A percentile compares a stretch with the other conserved stretches of the same genome.
phyloP scores from a whole-genome alignment of 2,329 filamentous ascomycete species.

The Massarina eburnea region DNA sequence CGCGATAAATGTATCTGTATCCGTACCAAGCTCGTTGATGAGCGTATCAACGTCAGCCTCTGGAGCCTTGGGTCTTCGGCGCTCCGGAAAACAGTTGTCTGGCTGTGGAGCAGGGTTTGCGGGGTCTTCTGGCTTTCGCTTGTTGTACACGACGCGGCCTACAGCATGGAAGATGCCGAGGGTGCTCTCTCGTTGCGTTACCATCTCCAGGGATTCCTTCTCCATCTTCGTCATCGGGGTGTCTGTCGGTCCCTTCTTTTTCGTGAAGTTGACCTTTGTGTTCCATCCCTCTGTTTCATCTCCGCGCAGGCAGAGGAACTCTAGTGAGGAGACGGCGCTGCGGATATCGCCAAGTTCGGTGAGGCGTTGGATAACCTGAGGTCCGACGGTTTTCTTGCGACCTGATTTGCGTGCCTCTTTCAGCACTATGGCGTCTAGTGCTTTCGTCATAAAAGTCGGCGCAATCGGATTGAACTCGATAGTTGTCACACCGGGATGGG shows the following conservation, averaged over 20 bases:
- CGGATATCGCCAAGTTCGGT: conserved; percentile 89
- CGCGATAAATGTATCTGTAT: conserved; percentile 85
- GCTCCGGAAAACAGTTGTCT: conserved; percentile 49
- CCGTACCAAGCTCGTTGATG: conserved; percentile 92
- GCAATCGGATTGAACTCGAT: conserved; percentile 96
- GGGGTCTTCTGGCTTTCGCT: conserved; percentile 60
- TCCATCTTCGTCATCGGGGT: conserved; percentile 73
- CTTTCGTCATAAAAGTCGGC: conserved; percentile 80
- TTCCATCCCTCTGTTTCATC: conserved; percentile 83
- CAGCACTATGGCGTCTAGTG: conserved; percentile 75
- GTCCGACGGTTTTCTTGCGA: conserved; percentile 73
- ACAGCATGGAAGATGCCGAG: conserved; percentile 95
- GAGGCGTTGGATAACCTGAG: conserved; percentile 73
- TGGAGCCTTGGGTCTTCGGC: conserved; percentile 46
- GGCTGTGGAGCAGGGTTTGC: conserved; percentile 43
- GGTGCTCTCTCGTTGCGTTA: conserved; percentile 85
- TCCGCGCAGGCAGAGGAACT: conserved; percentile 86
- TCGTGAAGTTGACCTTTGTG: conserved; percentile 67
- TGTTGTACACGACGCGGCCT: conserved; percentile 96
- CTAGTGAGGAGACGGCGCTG: conserved; percentile 86
- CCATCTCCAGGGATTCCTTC: conserved; percentile 73
- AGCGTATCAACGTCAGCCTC: conserved; percentile 63
- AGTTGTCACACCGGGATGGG: conserved; percentile 74
- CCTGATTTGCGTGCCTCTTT: conserved; percentile 84
- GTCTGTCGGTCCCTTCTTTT: conserved; percentile 58